Conservation (phyloP, 495 filamentous ascomycete species). For the Xylaria bambusicola region DNA sequence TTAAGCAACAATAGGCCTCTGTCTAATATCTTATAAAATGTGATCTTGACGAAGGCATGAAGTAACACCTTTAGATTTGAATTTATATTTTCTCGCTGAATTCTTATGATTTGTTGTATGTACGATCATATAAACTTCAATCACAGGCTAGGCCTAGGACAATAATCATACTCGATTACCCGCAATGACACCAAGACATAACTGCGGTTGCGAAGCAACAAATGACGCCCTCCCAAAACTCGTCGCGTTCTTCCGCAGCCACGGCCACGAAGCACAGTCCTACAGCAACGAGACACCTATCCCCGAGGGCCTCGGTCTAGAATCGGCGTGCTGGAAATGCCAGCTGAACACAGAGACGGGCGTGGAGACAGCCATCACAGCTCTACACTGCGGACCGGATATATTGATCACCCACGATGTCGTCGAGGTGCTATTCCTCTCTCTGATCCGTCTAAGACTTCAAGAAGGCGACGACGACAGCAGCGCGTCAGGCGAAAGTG, state of each 20-base stretch:
- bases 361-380: conserved; percentile 1
- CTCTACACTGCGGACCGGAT: background rate
- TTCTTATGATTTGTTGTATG: no score
- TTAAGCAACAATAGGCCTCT: no score
- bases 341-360: background rate
- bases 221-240: background rate
- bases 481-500: no score
- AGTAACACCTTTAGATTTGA: no score
- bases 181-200: no score
- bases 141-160: no score
- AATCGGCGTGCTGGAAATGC: background rate
- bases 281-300: background rate
- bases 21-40: no score
- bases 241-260: background rate
- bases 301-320: background rate
- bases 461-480: background rate
- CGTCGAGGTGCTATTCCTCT: background rate
- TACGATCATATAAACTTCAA: no score
- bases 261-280: background rate
- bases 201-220: background rate
- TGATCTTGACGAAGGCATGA: no score
- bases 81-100: no score
- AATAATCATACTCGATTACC: no score
- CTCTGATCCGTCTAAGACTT: background rate
- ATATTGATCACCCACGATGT: background rate